Conservation (phyloP, 768 basidiomycete genomes). For the Chalciporus sphaerocephalus region DNA sequence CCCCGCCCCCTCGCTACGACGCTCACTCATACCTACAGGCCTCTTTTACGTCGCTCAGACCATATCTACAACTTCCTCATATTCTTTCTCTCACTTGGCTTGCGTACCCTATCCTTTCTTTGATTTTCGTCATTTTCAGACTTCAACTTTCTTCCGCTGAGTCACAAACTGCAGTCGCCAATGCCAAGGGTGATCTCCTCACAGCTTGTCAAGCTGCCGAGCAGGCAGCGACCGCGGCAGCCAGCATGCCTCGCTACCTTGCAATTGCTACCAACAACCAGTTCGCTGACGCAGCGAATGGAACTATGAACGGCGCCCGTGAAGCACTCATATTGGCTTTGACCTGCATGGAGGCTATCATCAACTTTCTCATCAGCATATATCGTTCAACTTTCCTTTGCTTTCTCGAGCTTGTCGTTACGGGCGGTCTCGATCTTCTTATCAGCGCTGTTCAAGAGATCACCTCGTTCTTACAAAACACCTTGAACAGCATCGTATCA, state of each 20-base stretch:
- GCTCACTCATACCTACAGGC: slow-evolving; percentile 35
- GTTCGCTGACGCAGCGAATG: slow-evolving; percentile 75
- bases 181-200: slow-evolving; percentile 71
- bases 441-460: slow-evolving; percentile 85
- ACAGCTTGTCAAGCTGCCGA: slow-evolving; percentile 85
- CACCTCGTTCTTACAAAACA: slow-evolving; percentile 58
- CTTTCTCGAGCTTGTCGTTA: slow-evolving; percentile 84
- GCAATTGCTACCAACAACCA: slow-evolving; percentile 80
- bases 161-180: slow-evolving; percentile 61
- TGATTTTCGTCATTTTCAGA: slow-evolving; percentile 83
- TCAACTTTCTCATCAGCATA: slow-evolving; percentile 88
- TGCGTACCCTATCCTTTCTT: slow-evolving; percentile 84
- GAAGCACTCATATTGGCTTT: slow-evolving; percentile 67
- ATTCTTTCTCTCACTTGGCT: slow-evolving; percentile 87
- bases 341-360: slow-evolving; percentile 80
- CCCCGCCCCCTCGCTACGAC: slow-evolving; percentile 58
- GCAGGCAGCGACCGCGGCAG: slow-evolving; percentile 71
- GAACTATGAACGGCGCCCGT: slow-evolving; percentile 70
- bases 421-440: slow-evolving; percentile 73
- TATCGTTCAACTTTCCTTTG: slow-evolving; percentile 94
- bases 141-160: slow-evolving; percentile 69
- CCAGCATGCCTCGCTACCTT: slow-evolving; percentile 86
- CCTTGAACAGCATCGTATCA: slow-evolving; percentile 57
- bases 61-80: slow-evolving; percentile 80
- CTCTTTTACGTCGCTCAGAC: slow-evolving; percentile 48